These are phyloP conservation scores for Alternaria viburni DNA, from an alignment of 2,329 filamentous ascomycete species.

Conservation along the genomic window DNA sequence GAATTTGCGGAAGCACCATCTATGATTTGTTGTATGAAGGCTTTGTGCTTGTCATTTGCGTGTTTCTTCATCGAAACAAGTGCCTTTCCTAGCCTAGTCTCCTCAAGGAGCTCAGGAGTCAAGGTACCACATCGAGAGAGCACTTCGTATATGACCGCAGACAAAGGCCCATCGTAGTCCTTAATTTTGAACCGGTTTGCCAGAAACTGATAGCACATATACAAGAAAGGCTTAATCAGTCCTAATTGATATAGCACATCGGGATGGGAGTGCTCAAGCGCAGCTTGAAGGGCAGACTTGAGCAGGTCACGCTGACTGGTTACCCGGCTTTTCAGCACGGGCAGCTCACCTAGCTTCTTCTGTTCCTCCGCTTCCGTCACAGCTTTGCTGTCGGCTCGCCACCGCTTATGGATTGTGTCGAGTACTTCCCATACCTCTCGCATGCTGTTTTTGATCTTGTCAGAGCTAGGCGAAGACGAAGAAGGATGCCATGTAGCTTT, in stretches of 20 bases:
- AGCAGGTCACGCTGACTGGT: slow-evolving; percentile 64
- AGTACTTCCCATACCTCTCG: slow-evolving; percentile 65
- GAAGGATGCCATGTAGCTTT: slow-evolving; percentile 67
- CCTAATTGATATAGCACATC: slow-evolving; percentile 52
- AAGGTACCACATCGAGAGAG: slow-evolving; percentile 69
- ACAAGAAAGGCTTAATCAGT: slow-evolving; percentile 51
- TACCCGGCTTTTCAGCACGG: slow-evolving; percentile 63
- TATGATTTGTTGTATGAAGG: slow-evolving; percentile 65
- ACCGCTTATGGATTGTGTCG: slow-evolving; percentile 65
- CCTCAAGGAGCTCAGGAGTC: slow-evolving; percentile 64
- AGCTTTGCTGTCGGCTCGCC: slow-evolving; percentile 64
- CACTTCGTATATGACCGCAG: slow-evolving; percentile 56
- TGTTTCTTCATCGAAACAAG: slow-evolving; percentile 68
- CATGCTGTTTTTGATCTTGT: slow-evolving; percentile 62
- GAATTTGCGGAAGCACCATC: slow-evolving; percentile 51
- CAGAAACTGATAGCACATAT: slow-evolving; percentile 57
- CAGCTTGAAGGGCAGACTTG: slow-evolving; percentile 57
- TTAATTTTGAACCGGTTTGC: slow-evolving; percentile 55
- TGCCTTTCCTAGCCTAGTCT: slow-evolving; percentile 70
- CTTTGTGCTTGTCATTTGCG: slow-evolving; percentile 69
- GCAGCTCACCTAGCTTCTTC: slow-evolving; percentile 61
- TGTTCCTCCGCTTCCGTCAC: slow-evolving; percentile 65
- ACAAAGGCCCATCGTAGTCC: slow-evolving; percentile 52
- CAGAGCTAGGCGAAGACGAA: slow-evolving; percentile 56
- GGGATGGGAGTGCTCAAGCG: slow-evolving; percentile 55